phyloP scores from a whole-genome alignment of 2,329 filamentous ascomycete genomes.

The Phialemonium atrogriseum region DNA sequence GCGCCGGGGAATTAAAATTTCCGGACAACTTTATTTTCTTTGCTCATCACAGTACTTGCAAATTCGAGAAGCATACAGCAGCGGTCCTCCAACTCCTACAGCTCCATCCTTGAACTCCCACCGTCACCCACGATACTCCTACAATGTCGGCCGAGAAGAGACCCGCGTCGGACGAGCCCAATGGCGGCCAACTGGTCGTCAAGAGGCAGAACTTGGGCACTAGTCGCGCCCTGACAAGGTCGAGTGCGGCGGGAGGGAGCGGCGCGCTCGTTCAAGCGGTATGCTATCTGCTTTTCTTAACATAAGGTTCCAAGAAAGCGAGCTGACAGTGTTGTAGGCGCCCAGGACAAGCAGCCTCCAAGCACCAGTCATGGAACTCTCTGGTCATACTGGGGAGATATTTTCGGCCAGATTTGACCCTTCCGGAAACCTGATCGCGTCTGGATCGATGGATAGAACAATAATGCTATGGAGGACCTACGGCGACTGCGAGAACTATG shows the following conservation, averaged over 20 bases:
- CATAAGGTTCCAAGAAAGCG: background rate
- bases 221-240: slow-evolving; percentile 38
- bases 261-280: slow-evolving; percentile 43
- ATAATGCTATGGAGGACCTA: slow-evolving; percentile 94
- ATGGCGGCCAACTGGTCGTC: slow-evolving; percentile 70
- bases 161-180: slow-evolving; percentile 76
- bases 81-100: too few species aligned
- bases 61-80: too few species aligned
- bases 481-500: slow-evolving; percentile 91
- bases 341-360: slow-evolving; percentile 75
- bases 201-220: slow-evolving; percentile 73
- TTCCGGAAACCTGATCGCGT: slow-evolving; percentile 81
- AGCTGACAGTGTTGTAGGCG: slow-evolving; percentile 39
- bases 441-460: slow-evolving; percentile 87
- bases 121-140: background rate
- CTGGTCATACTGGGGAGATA: slow-evolving; percentile 75
- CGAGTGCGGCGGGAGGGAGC: slow-evolving; percentile 39
- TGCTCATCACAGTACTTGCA: too few species aligned
- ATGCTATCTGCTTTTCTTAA: slow-evolving; percentile 15
- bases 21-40: slow-evolving; percentile 8
- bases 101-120: slow-evolving; percentile 2
- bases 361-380: slow-evolving; percentile 89
- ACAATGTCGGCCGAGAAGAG: slow-evolving; percentile 86
- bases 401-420: slow-evolving; percentile 88
- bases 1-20: slow-evolving; percentile 16